phyloP scores from a whole-genome alignment of 1,139 yeast species.

The Pichia kudriavzevii region DNA sequence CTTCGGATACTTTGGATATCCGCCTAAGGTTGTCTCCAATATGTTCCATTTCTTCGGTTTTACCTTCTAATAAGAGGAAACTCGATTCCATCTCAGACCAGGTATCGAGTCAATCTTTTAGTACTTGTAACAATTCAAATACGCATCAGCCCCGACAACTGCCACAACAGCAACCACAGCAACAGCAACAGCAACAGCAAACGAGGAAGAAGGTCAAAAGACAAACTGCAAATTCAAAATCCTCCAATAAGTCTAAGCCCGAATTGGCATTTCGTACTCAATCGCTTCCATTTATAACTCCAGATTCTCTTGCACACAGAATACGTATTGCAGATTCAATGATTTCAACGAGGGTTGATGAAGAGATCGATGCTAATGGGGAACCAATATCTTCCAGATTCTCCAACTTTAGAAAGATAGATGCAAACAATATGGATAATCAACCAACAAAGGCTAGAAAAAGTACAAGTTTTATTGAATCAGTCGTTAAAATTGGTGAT shows the following conservation, averaged over 20 bases:
- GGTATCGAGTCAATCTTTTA: background rate
- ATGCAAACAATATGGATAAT: constrained; percentile 13
- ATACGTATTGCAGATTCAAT: constrained; percentile 26
- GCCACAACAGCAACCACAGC: background rate
- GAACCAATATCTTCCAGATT: constrained; percentile 26
- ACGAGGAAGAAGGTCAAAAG: constrained; percentile 10
- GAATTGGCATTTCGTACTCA: constrained; percentile 29
- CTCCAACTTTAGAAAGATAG: constrained; percentile 23
- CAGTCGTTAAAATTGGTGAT: constrained; percentile 27
- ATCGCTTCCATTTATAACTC: constrained; percentile 27
- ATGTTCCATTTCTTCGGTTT: background rate
- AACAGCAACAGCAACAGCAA: constrained; percentile 8
- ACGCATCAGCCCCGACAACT: background rate
- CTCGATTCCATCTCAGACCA: constrained; percentile 1
- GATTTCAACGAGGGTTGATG: constrained; percentile 13
- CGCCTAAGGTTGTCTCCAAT: constrained; percentile 48
- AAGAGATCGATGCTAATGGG: constrained; percentile 20
- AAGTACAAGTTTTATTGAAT: constrained; percentile 24
- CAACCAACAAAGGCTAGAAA: constrained; percentile 26
- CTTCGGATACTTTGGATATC: constrained; percentile 58
- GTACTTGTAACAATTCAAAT: background rate
- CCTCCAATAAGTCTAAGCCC: constrained; percentile 11
- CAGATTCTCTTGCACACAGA: constrained; percentile 26
- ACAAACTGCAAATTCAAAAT: constrained; percentile 1
- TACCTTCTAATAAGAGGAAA: constrained; percentile 3